Base-by-base conservation (phyloP, 176 grass and related monocot species). In the Guadua angustifolia region DNA sequence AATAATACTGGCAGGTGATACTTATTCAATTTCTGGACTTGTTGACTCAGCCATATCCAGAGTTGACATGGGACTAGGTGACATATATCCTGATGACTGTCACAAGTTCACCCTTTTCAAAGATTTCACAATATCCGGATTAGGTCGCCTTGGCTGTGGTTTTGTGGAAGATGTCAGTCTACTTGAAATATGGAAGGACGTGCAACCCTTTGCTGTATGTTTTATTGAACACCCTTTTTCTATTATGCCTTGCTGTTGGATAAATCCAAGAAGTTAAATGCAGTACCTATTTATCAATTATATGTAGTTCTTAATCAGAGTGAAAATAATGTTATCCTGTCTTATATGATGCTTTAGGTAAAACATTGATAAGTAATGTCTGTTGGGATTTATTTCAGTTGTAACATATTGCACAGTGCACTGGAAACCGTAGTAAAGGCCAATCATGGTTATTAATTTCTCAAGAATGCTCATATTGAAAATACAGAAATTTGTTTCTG, bases 51-150 rank as follows among this genome's bases (percentile, higher is more conserved):
- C 55, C 38, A 65, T 73, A 75, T 81, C 13, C 56, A 69, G 32
- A 79, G 24, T 39, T 85, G 62, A 62, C 4, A 50, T 49, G 65
- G 38, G 69, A 65, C 46, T 60, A 80, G 55, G 66, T 85, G 84
- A 87, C 51, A 89, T 53, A 38, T 24, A 59, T 84, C 49, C 32
- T 64, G 82, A 52, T 35, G 63, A 47, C 77, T 83, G 65, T 38
- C 44, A 62, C 52, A 95, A 92, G 44, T 95, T 92, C 78, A 16
- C 74, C 53, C 87, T 88, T 73, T 99, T 99, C 57, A 92, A 90
- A 92, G 89, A 93, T 78, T 96, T 94, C 42, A 79, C 88, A 12
- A 39, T 81, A 58, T 90, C 87, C 57, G 93, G 88, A 77, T 85
- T 99, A 73, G 79, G 77, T 63, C 86, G 78, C 59, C 80, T 99